phyloP scores from a whole-genome alignment of 1,139 yeast genomes.

The Kodamaea alishanica region DNA sequence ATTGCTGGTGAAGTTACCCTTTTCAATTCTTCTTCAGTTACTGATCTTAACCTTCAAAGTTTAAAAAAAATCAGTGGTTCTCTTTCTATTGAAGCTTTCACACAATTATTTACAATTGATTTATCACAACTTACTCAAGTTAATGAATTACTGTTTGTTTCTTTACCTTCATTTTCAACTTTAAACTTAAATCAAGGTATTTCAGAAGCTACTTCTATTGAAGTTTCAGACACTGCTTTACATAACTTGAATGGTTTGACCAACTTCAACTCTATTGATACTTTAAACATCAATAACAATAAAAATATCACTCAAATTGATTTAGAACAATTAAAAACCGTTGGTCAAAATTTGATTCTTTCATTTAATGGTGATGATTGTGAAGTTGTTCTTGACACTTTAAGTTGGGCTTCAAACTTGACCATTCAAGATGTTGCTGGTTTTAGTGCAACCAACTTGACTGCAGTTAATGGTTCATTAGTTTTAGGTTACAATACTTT shows the following conservation, averaged over 20 bases:
- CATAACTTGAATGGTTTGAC: slow-evolving; percentile 36
- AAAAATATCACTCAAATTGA: slow-evolving; percentile 40
- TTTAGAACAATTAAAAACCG: slow-evolving; percentile 33
- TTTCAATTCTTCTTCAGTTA: slow-evolving; percentile 41
- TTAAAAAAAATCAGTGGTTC: slow-evolving; percentile 37
- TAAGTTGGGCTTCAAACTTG: slow-evolving; percentile 44
- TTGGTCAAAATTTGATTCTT: slow-evolving; percentile 36
- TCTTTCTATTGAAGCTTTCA: slow-evolving; percentile 34
- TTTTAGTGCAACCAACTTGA: slow-evolving; percentile 32
- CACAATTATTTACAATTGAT: slow-evolving; percentile 41
- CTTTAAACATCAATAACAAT: slow-evolving; percentile 44
- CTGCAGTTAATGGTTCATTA: slow-evolving; percentile 42
- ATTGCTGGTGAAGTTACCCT: slow-evolving; percentile 34
- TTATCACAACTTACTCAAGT: slow-evolving; percentile 32
- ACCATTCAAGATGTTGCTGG: slow-evolving; percentile 42
- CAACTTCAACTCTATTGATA: slow-evolving; percentile 30
- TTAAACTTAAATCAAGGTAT: slow-evolving; percentile 39
- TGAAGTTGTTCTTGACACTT: slow-evolving; percentile 34
- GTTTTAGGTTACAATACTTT: slow-evolving; percentile 41
- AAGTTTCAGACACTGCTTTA: slow-evolving; percentile 45
- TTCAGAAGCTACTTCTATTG: slow-evolving; percentile 31
- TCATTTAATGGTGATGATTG: slow-evolving; percentile 45
- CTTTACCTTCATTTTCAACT: slow-evolving; percentile 43
- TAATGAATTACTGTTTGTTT: slow-evolving; percentile 32
- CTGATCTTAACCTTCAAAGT: slow-evolving; percentile 30